phyloP scores from a whole-genome alignment of 768 basidiomycete genomes.

The Chalciporus piperatus region DNA sequence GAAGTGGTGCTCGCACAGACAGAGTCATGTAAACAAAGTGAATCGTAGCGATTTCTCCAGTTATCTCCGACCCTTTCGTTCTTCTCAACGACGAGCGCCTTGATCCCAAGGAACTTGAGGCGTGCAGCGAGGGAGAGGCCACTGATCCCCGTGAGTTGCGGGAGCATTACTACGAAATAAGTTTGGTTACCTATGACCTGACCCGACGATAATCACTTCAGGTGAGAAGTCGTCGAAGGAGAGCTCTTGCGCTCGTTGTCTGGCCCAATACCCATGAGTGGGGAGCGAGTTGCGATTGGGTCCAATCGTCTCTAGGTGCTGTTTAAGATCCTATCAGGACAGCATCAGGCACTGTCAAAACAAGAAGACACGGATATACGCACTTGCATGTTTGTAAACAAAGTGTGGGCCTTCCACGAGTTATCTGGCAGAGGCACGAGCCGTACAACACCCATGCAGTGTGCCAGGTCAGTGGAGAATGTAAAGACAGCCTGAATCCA shows the following conservation, averaged over 20 bases:
- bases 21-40: constrained; percentile 51
- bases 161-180: constrained; percentile 40
- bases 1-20: constrained; percentile 28
- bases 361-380: neutral
- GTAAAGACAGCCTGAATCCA: constrained; percentile 34
- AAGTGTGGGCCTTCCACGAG: constrained; percentile 56
- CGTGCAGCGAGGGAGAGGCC: constrained; percentile 45
- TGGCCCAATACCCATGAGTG: constrained; percentile 2
- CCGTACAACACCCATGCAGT: constrained; percentile 4
- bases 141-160: neutral
- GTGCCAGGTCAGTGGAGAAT: constrained; percentile 1
- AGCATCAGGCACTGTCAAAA: neutral
- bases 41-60: constrained; percentile 56
- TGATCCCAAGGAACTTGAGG: constrained; percentile 55
- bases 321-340: neutral
- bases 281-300: neutral
- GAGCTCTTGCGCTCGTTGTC: neutral
- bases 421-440: constrained; percentile 39
- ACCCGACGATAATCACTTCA: constrained; percentile 55
- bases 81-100: constrained; percentile 52
- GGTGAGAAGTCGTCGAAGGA: neutral
- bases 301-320: constrained; percentile 40
- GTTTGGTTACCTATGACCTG: constrained; percentile 47
- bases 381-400: constrained; percentile 57
- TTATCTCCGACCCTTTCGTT: constrained; percentile 50